Evolutionary conservation across 768 basidiomycete genomes (phyloP).

Genomic region (Collybiopsis luxurians): DNA sequence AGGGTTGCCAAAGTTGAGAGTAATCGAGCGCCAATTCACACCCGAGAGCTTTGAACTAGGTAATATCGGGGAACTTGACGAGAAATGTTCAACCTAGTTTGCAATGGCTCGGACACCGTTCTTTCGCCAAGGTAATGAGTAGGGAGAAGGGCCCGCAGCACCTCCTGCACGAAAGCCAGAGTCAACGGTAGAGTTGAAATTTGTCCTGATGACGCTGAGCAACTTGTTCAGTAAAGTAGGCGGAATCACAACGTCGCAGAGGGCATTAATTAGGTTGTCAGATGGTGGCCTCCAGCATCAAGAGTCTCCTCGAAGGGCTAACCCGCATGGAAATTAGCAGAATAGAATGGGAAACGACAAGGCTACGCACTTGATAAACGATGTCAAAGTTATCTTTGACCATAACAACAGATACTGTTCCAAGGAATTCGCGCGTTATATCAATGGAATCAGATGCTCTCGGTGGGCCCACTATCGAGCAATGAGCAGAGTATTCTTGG

Average conservation of each 20-base stretch:
- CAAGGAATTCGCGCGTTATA: slow-evolving; percentile 84
- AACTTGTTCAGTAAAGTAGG: slow-evolving; percentile 83
- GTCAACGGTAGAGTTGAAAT: slow-evolving; percentile 45
- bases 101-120: slow-evolving; percentile 75
- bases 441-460: slow-evolving; percentile 87
- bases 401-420: slow-evolving; percentile 72
- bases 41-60: too few relatives aligned
- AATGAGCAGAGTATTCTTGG: too few relatives aligned
- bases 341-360: slow-evolving; percentile 1
- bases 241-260: slow-evolving; percentile 91
- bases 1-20: slow-evolving; percentile 68
- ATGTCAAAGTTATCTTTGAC: slow-evolving; percentile 93
- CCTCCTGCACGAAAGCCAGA: slow-evolving; percentile 34
- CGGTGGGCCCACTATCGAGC: slow-evolving; percentile 66
- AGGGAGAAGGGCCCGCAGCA: slow-evolving; percentile 63
- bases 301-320: slow-evolving; percentile 95
- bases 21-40: too few relatives aligned
- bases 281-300: slow-evolving; percentile 86
- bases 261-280: slow-evolving; percentile 86
- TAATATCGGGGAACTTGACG: neutral
- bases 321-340: slow-evolving; percentile 11
- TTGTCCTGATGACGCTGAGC: slow-evolving; percentile 50
- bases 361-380: slow-evolving; percentile 75
- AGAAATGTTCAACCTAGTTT: slow-evolving; percentile 54
- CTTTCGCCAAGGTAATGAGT: slow-evolving; percentile 92